Percentiles rank a stretch among this genome's conserved stretches.
phyloP scores from a whole-genome alignment of 768 basidiomycete genomes.

The Pleurotus eryngii region DNA sequence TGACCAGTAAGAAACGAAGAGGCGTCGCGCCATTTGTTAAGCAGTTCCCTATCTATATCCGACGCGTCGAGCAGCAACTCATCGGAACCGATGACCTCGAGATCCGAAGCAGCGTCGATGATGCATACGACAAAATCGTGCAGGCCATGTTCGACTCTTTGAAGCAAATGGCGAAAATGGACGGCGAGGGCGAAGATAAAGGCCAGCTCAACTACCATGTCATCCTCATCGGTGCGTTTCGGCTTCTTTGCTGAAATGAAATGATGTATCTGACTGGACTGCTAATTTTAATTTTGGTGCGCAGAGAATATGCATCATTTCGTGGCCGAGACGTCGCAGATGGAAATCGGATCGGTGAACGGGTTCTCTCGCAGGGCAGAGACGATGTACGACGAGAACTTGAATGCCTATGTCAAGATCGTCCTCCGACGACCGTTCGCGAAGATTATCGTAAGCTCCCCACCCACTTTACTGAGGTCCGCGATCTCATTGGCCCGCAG shows the following conservation, averaged over 20 bases:
- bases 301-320: constrained; percentile 97
- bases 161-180: constrained; percentile 95
- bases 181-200: constrained; percentile 92
- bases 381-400: constrained; percentile 84
- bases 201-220: constrained; percentile 96
- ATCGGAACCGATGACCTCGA: constrained; percentile 72
- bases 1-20: constrained; percentile 88
- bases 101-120: constrained; percentile 73
- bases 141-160: constrained; percentile 89
- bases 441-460: constrained; percentile 71
- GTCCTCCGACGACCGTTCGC: constrained; percentile 84
- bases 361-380: constrained; percentile 72
- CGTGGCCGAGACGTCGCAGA: constrained; percentile 72
- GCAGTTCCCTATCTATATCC: constrained; percentile 87
- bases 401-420: constrained; percentile 82
- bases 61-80: constrained; percentile 81
- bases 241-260: not conserved
- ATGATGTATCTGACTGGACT: not conserved
- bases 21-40: constrained; percentile 92
- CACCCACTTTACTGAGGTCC: not conserved
- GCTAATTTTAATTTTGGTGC: not conserved
- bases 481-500: constrained; percentile 35
- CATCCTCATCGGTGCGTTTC: constrained; percentile 79
- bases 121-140: constrained; percentile 85
- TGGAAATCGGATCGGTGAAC: constrained; percentile 62